Base-by-base conservation (phyloP, 805 yeast genomes). In the Wickerhamiella bombiphila region DNA sequence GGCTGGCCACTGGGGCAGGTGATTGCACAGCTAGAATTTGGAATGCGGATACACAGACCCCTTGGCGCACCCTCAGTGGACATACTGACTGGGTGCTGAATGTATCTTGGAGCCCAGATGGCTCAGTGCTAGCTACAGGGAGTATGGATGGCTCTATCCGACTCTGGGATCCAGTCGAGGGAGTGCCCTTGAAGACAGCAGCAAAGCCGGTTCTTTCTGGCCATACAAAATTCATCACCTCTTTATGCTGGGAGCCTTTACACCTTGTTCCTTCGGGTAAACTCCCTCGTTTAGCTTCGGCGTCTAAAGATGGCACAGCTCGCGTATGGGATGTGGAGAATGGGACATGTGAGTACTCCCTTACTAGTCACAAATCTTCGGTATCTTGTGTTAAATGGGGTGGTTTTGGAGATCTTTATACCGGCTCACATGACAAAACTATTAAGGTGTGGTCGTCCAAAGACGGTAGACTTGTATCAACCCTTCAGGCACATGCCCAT, bases 321-420 rank as follows among this genome's bases (percentile, higher is more conserved):
- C 76, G 78, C 49, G 69, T 91, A 4, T 91, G 98, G 98, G 94
- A 88, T 51, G 69, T 83, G 2, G 68, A 72, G 11, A 61, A 76
- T 30, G 69, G 94, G 47, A 68, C 66, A 1, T 74, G 85, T 49
- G 51, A 70, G 37, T 65, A 69, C 55, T 77, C 93, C 2, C 61
- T 91, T 67, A 71, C 80, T 38, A 96, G 97, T 0, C 98, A 91
- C 54, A 69, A 83, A 22, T 73, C 80, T 35, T 72, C 93, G 1
- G 96, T 91, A 2, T 77, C 94, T 1, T 83, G 96, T 61, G 93
- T 86, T n/a, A 85, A 77, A 57, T 91, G 98, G 98, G 81, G 95
- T 41, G 98, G 98, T 2, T 63, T 73, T 33, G 82, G 85, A 37
- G 65, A 78, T 15, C 66, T 91, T 25, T 91, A 86, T 57, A 74